Evolutionary conservation across 2,329 filamentous ascomycete species (phyloP), one percentile per base, ranked within the genome.

Genomic region (Amauroascus verrucosus): DNA sequence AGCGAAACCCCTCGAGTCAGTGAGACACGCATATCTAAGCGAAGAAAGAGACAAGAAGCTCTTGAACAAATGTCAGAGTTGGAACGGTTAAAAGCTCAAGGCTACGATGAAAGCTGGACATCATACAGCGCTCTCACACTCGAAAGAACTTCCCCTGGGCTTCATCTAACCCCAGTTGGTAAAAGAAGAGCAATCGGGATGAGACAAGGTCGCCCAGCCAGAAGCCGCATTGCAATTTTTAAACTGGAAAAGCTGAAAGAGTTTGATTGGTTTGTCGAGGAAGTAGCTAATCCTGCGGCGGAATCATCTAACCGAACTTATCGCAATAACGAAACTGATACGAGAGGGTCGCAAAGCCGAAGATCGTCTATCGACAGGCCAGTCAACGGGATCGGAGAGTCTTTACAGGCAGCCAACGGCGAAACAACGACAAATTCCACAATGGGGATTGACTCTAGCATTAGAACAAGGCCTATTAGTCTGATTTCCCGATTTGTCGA

Each of bases 21-120:
- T 18, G 43, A 37, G 3, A 28, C 14, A 13, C 22, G 14, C 3
- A 14, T n/a, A 9, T 7, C 18, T 4, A 43, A 54, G n/a, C 51
- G 37, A 41, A 44, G 22, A 33, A 54, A 54, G 54, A 46, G 48
- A 43, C 48, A 43, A n/a, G 56, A 61, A 14, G 56, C 51, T 11
- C 58, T 65, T 30, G 48, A 51, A 8, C 65, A 63, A 6, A 64
- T 71, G 60, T 64, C 70, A 0, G 67, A 67, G 54, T 65, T 65
- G 30, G 69, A 72, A 49, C 67, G 60, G 38, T 61, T 72, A 1
- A 65, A 70, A 54, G 65, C 67, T 20, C 59, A 68, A 51, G 70
- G 70, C 1, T 57, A 71, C 55, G 69, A 72, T 54, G 67, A 70
- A 48, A 64, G 62, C 1, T 72, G 68, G 67, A 71, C 69, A 1